phyloP scores from a whole-genome alignment of 31 red algal species.

The Odonthalia washingtoniensis region DNA sequence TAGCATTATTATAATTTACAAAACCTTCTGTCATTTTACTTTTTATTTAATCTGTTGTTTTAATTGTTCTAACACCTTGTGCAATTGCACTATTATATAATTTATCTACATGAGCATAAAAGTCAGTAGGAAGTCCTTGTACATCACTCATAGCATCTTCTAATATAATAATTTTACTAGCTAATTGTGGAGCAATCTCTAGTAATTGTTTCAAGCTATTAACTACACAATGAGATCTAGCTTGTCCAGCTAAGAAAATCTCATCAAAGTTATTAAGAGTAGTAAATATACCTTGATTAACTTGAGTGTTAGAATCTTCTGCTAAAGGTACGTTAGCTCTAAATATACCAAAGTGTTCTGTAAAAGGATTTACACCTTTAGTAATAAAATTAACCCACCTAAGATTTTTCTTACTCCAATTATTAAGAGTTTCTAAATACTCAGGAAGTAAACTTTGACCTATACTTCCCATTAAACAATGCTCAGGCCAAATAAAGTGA shows the following conservation, averaged over 20 bases:
- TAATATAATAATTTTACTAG: too few relatives aligned
- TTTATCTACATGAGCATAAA: too few relatives aligned
- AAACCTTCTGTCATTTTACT: too few relatives aligned
- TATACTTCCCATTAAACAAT: constrained; percentile 20
- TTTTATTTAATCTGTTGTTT: too few relatives aligned
- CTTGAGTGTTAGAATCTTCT: background rate
- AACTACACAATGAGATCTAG: constrained; percentile 2
- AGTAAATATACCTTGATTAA: constrained; percentile 11
- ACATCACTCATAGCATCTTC: too few relatives aligned
- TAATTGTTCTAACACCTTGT: too few relatives aligned
- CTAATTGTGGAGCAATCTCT: too few relatives aligned
- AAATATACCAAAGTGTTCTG: background rate
- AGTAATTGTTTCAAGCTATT: too few relatives aligned
- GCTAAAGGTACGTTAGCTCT: constrained; percentile 2
- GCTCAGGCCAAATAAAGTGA: constrained; percentile 15
- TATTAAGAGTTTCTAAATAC: background rate
- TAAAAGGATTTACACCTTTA: constrained; percentile 10
- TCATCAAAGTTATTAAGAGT: background rate
- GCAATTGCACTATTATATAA: too few relatives aligned
- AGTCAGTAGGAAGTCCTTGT: too few relatives aligned
- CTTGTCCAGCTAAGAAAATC: constrained; percentile 7
- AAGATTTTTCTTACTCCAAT: background rate
- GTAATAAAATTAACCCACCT: constrained; percentile 10
- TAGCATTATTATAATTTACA: too few relatives aligned
- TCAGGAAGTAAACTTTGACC: background rate